Conservation (phyloP, 352 stramenopile genomes). For the Phytophthora litchii region DNA sequence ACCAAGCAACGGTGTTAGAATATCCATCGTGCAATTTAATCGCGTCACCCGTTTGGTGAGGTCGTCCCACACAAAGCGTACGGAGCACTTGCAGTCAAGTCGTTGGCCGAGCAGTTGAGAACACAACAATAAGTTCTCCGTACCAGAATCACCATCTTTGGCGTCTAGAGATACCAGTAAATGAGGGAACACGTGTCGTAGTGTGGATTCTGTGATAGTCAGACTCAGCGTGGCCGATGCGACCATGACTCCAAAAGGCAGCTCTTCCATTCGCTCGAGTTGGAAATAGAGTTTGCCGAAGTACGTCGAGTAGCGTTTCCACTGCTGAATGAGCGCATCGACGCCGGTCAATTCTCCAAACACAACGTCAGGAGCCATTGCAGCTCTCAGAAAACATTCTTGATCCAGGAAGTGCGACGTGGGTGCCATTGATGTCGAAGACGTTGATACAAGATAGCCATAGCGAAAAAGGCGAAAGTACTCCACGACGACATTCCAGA, state of each 20-base stretch:
- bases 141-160: background rate
- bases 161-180: background rate
- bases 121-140: background rate
- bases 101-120: conserved; percentile 13
- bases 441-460: background rate
- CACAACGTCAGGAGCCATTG: conserved; percentile 21
- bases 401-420: conserved; percentile 10
- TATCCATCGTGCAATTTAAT: conserved; percentile 15
- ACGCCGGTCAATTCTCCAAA: conserved; percentile 20
- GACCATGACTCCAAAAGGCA: conserved; percentile 5
- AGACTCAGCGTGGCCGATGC: conserved; percentile 10
- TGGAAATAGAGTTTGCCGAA: conserved; percentile 32
- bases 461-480: conserved; percentile 32
- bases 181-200: conserved; percentile 21
- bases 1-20: conserved; percentile 13
- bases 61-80: conserved; percentile 24
- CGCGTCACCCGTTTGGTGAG: background rate
- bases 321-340: conserved; percentile 31
- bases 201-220: conserved; percentile 13
- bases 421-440: background rate
- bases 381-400: conserved; percentile 26
- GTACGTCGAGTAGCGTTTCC: conserved; percentile 27
- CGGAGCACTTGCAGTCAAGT: conserved; percentile 7
- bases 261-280: conserved; percentile 26
- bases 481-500: conserved; percentile 20